These are phyloP conservation scores for Solanum appendiculatum DNA, from an alignment of 257 asterid genomes.

Conservation along the genomic window DNA sequence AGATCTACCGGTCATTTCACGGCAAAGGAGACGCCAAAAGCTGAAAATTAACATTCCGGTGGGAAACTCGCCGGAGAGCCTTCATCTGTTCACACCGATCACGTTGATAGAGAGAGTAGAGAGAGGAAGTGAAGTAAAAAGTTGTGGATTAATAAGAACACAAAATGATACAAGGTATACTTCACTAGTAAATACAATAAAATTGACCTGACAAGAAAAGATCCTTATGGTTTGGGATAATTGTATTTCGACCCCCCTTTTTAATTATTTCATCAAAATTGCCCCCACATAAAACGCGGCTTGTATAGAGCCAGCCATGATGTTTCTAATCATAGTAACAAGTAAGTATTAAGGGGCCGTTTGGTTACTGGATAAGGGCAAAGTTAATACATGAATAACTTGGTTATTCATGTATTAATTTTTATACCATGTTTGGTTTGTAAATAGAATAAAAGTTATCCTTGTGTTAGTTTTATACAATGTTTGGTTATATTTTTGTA, in stretches of 20 bases:
- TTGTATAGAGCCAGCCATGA: neutral
- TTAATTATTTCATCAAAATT: neutral
- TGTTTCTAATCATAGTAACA: neutral
- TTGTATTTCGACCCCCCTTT: neutral
- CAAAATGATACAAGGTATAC: neutral
- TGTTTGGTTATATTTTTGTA: no score
- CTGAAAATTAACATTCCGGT: neutral
- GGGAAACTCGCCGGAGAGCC: neutral
- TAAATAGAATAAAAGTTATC: no score
- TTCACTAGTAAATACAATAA: neutral
- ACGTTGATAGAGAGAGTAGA: neutral
- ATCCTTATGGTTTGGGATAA: neutral
- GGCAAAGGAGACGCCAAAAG: neutral
- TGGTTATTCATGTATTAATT: no score
- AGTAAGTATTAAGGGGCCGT: no score
- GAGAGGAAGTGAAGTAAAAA: slow-evolving; percentile 1
- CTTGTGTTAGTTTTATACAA: no score
- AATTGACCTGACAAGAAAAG: neutral
- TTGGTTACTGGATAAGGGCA: no score
- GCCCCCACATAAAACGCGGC: neutral
- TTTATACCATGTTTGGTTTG: no score
- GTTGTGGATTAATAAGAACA: neutral
- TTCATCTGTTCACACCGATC: neutral
- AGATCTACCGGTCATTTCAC: neutral
- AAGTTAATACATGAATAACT: no score